Evolutionary conservation across 345 rosid genomes (phyloP).

Genomic region (Gynandropsis gynandra): DNA sequence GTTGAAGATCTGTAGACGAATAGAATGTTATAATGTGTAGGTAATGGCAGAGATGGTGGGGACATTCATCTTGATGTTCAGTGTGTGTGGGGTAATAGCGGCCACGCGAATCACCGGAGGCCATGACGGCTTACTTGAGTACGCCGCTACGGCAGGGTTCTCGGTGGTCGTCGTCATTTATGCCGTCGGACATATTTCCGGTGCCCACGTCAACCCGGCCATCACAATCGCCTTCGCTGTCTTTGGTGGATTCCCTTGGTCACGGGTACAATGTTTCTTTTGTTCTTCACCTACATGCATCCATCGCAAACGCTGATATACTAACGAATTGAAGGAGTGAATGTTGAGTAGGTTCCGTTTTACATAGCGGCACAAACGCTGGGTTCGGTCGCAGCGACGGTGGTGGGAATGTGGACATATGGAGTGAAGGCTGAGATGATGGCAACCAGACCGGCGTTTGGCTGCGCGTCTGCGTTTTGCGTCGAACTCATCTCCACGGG

Average conservation of each 20-base stretch:
- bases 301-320: not conserved
- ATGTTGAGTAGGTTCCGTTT: slow-evolving; percentile 49
- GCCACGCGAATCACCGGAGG: slow-evolving; percentile 46
- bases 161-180: slow-evolving; percentile 56
- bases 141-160: slow-evolving; percentile 63
- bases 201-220: slow-evolving; percentile 86
- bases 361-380: slow-evolving; percentile 59
- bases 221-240: slow-evolving; percentile 69
- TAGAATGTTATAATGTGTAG: slow-evolving; percentile 31
- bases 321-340: not conserved
- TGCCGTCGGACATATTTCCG: slow-evolving; percentile 68
- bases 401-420: slow-evolving; percentile 40
- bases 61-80: slow-evolving; percentile 68
- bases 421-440: slow-evolving; percentile 49
- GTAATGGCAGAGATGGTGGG: slow-evolving; percentile 69
- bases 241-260: slow-evolving; percentile 69
- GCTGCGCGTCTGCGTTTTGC: slow-evolving; percentile 62
- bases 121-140: slow-evolving; percentile 59
- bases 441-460: slow-evolving; percentile 48
- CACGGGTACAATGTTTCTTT: slow-evolving; percentile 35
- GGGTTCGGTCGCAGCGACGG: slow-evolving; percentile 62
- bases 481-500: slow-evolving; percentile 69
- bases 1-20: not conserved
- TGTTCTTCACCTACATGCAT: not conserved
- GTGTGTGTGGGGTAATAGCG: slow-evolving; percentile 62